Conservation (phyloP, 176 grass and related monocot genomes). For the Aechmea fasciata region DNA sequence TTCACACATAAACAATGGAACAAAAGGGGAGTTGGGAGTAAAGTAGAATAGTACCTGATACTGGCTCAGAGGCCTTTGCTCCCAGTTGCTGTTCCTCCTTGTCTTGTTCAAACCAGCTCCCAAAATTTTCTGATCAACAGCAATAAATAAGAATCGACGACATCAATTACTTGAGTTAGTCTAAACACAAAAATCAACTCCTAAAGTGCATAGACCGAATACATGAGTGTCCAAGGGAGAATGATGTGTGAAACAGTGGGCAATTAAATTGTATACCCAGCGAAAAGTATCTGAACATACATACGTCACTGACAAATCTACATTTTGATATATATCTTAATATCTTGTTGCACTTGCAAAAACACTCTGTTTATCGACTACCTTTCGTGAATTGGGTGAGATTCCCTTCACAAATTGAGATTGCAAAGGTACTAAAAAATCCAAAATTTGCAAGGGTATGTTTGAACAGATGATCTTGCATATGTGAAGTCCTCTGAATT, state of each 20-base stretch:
- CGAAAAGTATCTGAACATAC: too few relatives aligned
- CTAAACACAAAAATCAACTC: not conserved
- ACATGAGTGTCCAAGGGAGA: too few relatives aligned
- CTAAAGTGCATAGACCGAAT: too few relatives aligned
- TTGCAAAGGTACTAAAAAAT: not conserved
- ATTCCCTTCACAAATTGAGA: too few relatives aligned
- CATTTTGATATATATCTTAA: too few relatives aligned
- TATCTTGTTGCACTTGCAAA: too few relatives aligned
- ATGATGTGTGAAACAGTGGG: too few relatives aligned
- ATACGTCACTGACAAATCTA: too few relatives aligned
- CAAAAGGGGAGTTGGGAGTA: not conserved
- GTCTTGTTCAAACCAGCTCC: constrained; percentile 90
- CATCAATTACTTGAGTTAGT: too few relatives aligned
- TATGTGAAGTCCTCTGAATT: not conserved
- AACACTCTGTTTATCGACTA: not conserved
- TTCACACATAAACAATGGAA: not conserved
- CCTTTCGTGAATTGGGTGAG: too few relatives aligned
- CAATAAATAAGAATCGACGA: not conserved
- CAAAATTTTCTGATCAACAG: constrained; percentile 53
- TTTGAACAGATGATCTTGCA: too few relatives aligned
- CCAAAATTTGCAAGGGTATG: not conserved
- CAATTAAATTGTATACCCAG: too few relatives aligned
- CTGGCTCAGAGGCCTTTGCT: constrained; percentile 71
- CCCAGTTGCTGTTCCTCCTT: constrained; percentile 82
- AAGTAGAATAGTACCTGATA: constrained; percentile 52